Base-by-base conservation (phyloP, 2,329 filamentous ascomycete genomes). In the Hypoxylon sp. region DNA sequence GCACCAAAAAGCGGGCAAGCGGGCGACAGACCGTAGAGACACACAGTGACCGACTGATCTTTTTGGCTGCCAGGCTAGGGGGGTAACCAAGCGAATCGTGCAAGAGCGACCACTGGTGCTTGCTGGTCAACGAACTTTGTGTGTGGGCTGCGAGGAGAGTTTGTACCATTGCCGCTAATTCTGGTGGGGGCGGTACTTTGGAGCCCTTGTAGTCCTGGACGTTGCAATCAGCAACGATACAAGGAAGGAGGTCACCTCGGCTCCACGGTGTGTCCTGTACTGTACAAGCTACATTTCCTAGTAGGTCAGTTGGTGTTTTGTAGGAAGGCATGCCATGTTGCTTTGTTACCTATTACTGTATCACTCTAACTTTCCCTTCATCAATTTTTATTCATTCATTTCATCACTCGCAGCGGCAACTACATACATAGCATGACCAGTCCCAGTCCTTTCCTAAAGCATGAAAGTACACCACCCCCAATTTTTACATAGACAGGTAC, bases 1-100 rank as follows among this genome's bases (percentile, higher is more conserved):
- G 60, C 67, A 71, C 63, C 67, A 70, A 71, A 71, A 74, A 73
- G 74, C 73, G 72, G 72, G 74, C 74, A 71, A 52, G 62, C 61
- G 62, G 60, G 57, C 57, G 41, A 64, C 55, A 67, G 62, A 63
- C 66, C 65, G 54, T 64, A 47, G 30, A 50, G 19, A 45, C 51
- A 51, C 50, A 65, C 53, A 65, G 58, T 68, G 62, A 59, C 60
- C 55, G 43, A 60, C 21, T 57, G 54, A 57, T 65, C 52, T 56
- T 53, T 45, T 46, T 37, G 37, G 27, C 29, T 47, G 43, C 27
- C 54, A 34, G 29, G 34, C 46, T 59, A 56, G 52, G 53, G 53
- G 53, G 53, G 29, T 41, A 32, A 51, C 46, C 37, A 54, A 54
- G 52, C 37, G 52, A 54, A 45, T 27, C 29, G 29, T 29, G 5